These are phyloP conservation scores for Vigna trinervia DNA, from an alignment of 306 rosid species.

Conservation along the genomic window DNA sequence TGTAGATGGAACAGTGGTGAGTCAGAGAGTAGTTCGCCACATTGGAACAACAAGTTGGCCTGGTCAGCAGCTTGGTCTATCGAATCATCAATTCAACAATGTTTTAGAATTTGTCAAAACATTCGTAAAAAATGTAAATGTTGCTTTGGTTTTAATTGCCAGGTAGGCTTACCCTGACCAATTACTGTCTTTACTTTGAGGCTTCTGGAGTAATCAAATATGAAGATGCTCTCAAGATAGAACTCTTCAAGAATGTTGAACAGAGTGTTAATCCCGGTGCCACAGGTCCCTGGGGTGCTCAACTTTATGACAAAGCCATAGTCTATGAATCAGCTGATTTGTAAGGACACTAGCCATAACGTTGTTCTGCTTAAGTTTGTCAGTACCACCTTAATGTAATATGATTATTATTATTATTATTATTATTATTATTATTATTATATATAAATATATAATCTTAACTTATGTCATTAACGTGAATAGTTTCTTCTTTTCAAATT, in stretches of 20 bases:
- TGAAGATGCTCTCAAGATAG: constrained; percentile 83
- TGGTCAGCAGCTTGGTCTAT: constrained; percentile 56
- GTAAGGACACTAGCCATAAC: constrained; percentile 57
- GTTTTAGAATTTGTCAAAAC: constrained; percentile 3
- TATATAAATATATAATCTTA: not conserved
- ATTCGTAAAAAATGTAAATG: constrained; percentile 5
- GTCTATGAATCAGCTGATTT: constrained; percentile 65
- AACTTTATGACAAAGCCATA: constrained; percentile 89
- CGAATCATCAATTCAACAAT: constrained; percentile 12
- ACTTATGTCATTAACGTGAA: not conserved
- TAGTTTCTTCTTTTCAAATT: constrained; percentile 14
- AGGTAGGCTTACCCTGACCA: constrained; percentile 95
- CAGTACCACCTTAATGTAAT: constrained; percentile 9
- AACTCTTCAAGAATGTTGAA: constrained; percentile 60
- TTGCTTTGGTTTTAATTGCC: constrained; percentile 38
- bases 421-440: too few relatives aligned
- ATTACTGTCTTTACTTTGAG: constrained; percentile 91
- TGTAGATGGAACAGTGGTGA: constrained; percentile 87
- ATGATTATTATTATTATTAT: not conserved
- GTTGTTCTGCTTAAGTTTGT: constrained; percentile 6
- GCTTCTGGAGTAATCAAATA: constrained; percentile 76
- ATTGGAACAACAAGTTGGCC: constrained; percentile 93
- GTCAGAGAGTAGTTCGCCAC: constrained; percentile 90
- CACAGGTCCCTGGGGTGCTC: constrained; percentile 99
- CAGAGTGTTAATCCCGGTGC: constrained; percentile 70